Percentiles rank a stretch among this genome's conserved stretches.
Evolutionary conservation across 192 early-diverging fungal species (phyloP).

Genomic region (Backusella luteola): DNA sequence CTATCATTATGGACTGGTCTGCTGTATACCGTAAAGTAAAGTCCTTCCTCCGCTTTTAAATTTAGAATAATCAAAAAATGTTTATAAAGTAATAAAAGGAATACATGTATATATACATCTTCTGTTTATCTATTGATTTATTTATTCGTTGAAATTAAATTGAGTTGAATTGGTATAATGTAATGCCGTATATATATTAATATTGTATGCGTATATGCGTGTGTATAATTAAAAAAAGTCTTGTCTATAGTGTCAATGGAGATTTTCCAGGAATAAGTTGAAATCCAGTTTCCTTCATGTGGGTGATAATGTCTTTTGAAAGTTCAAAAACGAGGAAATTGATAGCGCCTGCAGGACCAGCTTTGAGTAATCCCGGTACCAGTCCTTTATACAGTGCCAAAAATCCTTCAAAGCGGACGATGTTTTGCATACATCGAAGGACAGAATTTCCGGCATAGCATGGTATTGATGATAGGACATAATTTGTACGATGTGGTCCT

Average conservation of each 20-base stretch:
- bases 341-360: conserved; percentile 78
- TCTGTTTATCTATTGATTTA: background rate
- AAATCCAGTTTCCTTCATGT: background rate
- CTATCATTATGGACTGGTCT: conserved; percentile 29
- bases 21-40: background rate
- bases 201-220: background rate
- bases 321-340: conserved; percentile 84
- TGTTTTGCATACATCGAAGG: conserved; percentile 56
- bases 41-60: background rate
- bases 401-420: conserved; percentile 74
- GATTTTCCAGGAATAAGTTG: background rate
- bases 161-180: background rate
- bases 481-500: conserved; percentile 42
- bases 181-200: background rate
- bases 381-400: conserved; percentile 88
- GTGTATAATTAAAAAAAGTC: background rate
- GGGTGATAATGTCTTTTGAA: conserved; percentile 47
- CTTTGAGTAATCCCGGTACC: conserved; percentile 81
- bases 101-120: background rate
- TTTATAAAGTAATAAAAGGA: background rate
- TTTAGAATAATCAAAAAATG: background rate
- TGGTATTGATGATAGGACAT: background rate
- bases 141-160: background rate
- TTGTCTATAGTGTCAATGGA: background rate
- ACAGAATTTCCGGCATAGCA: conserved; percentile 47